Conservation (phyloP, 768 basidiomycete species). For the Peribolospora baueri region DNA sequence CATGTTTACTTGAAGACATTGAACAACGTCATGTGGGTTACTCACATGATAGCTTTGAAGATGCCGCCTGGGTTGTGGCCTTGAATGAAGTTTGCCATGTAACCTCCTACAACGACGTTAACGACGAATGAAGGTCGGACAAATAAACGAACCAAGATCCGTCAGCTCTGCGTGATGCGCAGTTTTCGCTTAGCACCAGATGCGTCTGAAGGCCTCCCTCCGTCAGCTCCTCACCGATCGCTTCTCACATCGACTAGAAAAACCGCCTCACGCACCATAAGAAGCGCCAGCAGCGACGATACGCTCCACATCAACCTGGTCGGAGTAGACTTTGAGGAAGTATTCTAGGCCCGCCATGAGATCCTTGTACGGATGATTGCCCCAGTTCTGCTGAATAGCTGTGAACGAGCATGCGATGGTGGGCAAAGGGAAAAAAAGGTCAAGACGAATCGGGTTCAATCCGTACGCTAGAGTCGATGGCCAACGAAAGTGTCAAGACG, state of each 20-base stretch:
- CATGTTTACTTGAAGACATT: background rate
- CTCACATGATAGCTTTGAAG: constrained; percentile 58
- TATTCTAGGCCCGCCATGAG: constrained; percentile 19
- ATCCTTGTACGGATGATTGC: constrained; percentile 21
- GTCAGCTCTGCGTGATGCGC: too few species aligned
- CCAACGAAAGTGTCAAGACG: background rate
- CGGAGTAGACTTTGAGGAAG: constrained; percentile 15
- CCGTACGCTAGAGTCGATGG: background rate
- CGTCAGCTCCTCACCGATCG: constrained; percentile 7
- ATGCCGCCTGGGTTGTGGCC: constrained; percentile 67
- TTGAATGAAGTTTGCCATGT: constrained; percentile 24
- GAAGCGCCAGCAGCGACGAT: constrained; percentile 36
- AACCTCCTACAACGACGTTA: constrained; percentile 14
- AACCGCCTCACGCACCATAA: constrained; percentile 39
- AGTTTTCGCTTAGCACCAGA: background rate
- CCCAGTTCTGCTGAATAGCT: constrained; percentile 54
- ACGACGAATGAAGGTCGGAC: background rate
- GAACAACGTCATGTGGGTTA: background rate
- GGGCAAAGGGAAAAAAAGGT: background rate
- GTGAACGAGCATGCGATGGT: background rate
- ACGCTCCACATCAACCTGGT: constrained; percentile 20
- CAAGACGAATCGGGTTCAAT: background rate
- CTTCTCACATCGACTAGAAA: constrained; percentile 46
- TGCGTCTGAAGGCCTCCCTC: background rate
- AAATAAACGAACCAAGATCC: background rate